Conservation (phyloP, 2,329 filamentous ascomycete genomes). For the Neonectria ditissima region DNA sequence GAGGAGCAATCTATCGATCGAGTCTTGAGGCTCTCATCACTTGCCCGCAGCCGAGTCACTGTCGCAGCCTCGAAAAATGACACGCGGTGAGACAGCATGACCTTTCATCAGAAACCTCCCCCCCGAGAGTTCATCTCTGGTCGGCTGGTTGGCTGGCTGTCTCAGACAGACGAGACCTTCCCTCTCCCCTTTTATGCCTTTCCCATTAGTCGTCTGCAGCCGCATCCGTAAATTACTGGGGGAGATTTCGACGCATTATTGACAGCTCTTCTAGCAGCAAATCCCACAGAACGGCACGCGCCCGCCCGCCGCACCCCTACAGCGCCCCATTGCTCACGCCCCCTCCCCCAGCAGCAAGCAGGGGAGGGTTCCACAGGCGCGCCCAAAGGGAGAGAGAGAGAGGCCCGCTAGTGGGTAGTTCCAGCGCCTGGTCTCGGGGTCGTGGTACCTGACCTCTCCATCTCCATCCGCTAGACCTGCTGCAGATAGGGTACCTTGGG, state of each 20-base stretch:
- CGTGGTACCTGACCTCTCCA: not conserved
- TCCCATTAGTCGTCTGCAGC: not conserved
- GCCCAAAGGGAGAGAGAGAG: no score
- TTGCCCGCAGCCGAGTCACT: not conserved
- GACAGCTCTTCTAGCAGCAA: no score
- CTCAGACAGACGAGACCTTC: conserved; percentile 1
- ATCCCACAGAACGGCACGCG: no score
- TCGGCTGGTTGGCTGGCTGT: no score
- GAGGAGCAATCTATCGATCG: no score
- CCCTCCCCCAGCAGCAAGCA: not conserved
- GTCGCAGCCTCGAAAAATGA: conserved; percentile 1
- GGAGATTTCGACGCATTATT: not conserved
- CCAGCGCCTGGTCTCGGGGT: not conserved
- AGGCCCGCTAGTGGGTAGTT: not conserved
- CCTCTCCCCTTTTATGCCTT: not conserved
- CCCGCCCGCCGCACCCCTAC: not conserved
- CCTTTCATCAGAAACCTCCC: conserved; percentile 7
- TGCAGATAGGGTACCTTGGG: no score
- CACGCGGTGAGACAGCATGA: conserved; percentile 19
- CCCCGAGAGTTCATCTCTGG: no score
- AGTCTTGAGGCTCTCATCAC: not conserved
- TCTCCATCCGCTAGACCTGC: not conserved
- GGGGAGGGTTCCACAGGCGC: not conserved
- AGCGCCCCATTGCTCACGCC: not conserved
- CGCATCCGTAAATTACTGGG: not conserved